phyloP scores from a whole-genome alignment of 176 grass and related monocot genomes.

The Aegilops sharonensis region DNA sequence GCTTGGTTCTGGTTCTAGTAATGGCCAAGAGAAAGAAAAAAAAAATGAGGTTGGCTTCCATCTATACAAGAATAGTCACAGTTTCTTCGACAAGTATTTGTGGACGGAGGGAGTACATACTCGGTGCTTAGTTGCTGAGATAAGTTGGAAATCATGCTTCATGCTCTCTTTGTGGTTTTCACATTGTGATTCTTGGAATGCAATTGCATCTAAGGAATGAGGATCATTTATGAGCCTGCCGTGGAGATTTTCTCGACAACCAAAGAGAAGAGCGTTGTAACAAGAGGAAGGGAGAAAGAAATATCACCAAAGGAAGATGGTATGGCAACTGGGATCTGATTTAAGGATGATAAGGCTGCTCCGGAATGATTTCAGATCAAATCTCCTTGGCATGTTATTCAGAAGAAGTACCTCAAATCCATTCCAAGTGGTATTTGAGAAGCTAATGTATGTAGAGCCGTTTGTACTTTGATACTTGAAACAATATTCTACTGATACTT shows the following conservation, averaged over 20 bases:
- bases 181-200: neutral
- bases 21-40: neutral
- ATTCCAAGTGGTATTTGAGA: neutral
- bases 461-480: neutral
- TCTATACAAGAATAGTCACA: neutral
- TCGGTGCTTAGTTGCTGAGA: neutral
- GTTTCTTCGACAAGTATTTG: neutral
- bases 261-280: neutral
- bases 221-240: neutral
- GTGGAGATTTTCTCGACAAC: neutral
- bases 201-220: neutral
- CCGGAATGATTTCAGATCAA: neutral
- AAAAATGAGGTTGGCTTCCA: neutral
- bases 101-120: neutral
- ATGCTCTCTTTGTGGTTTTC: neutral
- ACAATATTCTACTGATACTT: neutral
- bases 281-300: neutral
- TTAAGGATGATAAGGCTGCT: neutral
- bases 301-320: neutral
- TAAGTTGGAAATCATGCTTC: neutral
- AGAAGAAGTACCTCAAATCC: neutral
- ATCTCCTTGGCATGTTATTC: neutral
- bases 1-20: neutral
- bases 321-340: neutral
- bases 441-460: neutral